A percentile compares a stretch with the other conserved stretches of the same genome.
These are phyloP conservation scores for Fusarium albidum DNA, from an alignment of 2,329 filamentous ascomycete species.

Conservation along the genomic window DNA sequence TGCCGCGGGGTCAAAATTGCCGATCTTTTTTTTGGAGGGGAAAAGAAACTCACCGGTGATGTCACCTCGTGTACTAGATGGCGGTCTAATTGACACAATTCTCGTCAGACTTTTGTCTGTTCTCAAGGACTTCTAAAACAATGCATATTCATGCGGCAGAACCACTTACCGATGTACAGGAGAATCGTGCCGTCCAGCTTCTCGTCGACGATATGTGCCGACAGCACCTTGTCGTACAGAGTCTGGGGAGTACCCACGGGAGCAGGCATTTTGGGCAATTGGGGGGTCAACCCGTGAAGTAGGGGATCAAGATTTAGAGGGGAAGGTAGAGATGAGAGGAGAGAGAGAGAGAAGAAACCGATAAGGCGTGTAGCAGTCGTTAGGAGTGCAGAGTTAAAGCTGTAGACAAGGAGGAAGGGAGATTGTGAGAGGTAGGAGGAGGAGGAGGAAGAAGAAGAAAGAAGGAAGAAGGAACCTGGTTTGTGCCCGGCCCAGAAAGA, in stretches of 20 bases:
- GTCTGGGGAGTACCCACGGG: conserved; percentile 78
- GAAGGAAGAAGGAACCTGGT: conserved; percentile 14
- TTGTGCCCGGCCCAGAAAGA: conserved; percentile 5
- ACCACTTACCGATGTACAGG: conserved; percentile 83
- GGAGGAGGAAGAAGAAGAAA: conserved; percentile 10
- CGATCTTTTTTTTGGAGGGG: conserved; percentile 1
- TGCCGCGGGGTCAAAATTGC: conserved; percentile 5
- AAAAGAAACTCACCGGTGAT: conserved; percentile 75
- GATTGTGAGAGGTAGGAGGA: conserved; percentile 6
- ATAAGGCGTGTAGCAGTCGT: not conserved
- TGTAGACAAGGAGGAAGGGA: conserved; percentile 3
- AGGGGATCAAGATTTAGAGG: not conserved
- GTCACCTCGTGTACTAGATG: conserved; percentile 99
- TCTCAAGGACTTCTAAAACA: not conserved
- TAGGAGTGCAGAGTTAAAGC: conserved; percentile 9
- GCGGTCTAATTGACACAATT: conserved; percentile 66
- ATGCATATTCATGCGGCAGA: not conserved
- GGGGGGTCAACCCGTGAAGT: conserved; percentile 4
- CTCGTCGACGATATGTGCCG: conserved; percentile 94
- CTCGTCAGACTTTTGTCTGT: conserved; percentile 17
- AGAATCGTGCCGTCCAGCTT: conserved; percentile 92
- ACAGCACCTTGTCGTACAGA: conserved; percentile 97
- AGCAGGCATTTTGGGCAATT: conserved; percentile 73
- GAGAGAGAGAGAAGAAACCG: not conserved
- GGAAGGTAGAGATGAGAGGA: not conserved